phyloP scores from a whole-genome alignment of 306 rosid genomes.

The Quercus engelmannii region DNA sequence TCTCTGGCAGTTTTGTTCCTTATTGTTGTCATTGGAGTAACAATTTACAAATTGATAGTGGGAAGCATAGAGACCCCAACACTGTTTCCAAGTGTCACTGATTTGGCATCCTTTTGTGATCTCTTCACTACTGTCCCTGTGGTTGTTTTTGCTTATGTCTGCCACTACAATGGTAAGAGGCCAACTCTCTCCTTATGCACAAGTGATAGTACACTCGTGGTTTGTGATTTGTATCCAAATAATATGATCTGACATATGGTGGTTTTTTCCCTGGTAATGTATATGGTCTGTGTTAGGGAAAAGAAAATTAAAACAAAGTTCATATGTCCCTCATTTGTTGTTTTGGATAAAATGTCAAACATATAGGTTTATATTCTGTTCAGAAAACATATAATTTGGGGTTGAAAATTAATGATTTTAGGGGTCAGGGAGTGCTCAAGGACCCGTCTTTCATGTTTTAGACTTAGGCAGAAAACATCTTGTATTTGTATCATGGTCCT shows the following conservation, averaged over 20 bases:
- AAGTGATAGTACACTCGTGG: background rate
- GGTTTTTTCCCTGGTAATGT: too few relatives aligned
- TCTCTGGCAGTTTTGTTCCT: slow-evolving; percentile 41
- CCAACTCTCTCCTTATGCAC: background rate
- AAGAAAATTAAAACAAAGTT: background rate
- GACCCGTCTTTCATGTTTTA: too few relatives aligned
- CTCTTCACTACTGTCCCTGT: slow-evolving; percentile 36
- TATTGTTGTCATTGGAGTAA: slow-evolving; percentile 30
- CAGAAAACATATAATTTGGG: too few relatives aligned
- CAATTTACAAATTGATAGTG: slow-evolving; percentile 19
- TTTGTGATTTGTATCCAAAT: background rate
- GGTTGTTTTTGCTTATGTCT: slow-evolving; percentile 37
- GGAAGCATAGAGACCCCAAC: slow-evolving; percentile 35
- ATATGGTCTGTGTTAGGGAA: background rate
- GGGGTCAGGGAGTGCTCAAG: too few relatives aligned
- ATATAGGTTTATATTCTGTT: too few relatives aligned
- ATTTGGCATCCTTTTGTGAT: slow-evolving; percentile 30
- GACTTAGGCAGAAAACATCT: too few relatives aligned
- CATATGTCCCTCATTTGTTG: too few relatives aligned
- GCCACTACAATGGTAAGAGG: slow-evolving; percentile 44
- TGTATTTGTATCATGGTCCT: too few relatives aligned
- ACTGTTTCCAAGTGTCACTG: slow-evolving; percentile 26
- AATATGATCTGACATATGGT: background rate
- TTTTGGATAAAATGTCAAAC: too few relatives aligned
- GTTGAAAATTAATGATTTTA: too few relatives aligned